These are phyloP conservation scores for Lachancea cidri DNA, from an alignment of 805 yeast species.

Conservation along the genomic window DNA sequence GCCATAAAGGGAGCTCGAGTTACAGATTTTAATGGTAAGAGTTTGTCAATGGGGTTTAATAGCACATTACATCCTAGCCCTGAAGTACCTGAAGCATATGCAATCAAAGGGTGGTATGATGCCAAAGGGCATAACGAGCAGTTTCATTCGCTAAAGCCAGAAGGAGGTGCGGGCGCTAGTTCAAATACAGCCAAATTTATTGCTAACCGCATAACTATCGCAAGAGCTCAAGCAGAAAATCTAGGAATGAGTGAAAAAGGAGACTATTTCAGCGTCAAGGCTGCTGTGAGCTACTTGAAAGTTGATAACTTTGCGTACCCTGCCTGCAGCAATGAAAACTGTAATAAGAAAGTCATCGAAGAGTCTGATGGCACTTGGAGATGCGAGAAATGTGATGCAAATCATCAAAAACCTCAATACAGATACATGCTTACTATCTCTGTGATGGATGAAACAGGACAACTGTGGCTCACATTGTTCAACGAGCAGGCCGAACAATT, in stretches of 20 bases:
- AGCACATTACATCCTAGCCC: slow-evolving; percentile 79
- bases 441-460: slow-evolving; percentile 76
- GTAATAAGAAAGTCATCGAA: slow-evolving; percentile 81
- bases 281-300: slow-evolving; percentile 63
- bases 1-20: slow-evolving; percentile 90
- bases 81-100: slow-evolving; percentile 81
- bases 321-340: slow-evolving; percentile 71
- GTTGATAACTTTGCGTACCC: slow-evolving; percentile 83
- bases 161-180: slow-evolving; percentile 36
- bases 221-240: slow-evolving; percentile 58
- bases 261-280: slow-evolving; percentile 73
- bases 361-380: slow-evolving; percentile 76
- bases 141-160: slow-evolving; percentile 59
- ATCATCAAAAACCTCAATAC: slow-evolving; percentile 63
- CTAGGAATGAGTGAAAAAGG: slow-evolving; percentile 73
- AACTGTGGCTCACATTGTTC: slow-evolving; percentile 80
- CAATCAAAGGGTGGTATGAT: slow-evolving; percentile 93
- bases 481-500: slow-evolving; percentile 76
- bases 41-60: slow-evolving; percentile 72
- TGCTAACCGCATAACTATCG: slow-evolving; percentile 58
- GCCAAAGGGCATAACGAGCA: slow-evolving; percentile 60
- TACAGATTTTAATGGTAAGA: slow-evolving; percentile 82
- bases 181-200: slow-evolving; percentile 38
- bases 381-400: slow-evolving; percentile 85
- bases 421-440: slow-evolving; percentile 76